These are phyloP conservation scores for Aspergillus haitiensis DNA, from an alignment of 495 filamentous ascomycete species.

Conservation along the genomic window DNA sequence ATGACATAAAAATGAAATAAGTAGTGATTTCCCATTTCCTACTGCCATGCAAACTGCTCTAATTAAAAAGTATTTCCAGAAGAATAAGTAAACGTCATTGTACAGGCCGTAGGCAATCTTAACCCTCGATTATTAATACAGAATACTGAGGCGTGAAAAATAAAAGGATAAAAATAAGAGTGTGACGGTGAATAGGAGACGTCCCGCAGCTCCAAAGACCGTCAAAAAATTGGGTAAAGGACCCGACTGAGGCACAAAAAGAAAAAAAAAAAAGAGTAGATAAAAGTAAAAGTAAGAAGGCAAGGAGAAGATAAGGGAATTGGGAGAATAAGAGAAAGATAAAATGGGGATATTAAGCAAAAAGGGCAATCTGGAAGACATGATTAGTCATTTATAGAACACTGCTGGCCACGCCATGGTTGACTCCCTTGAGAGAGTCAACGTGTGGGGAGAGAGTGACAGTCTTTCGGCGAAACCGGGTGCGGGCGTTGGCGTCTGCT, in stretches of 20 bases:
- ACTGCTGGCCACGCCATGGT: conserved; percentile 42
- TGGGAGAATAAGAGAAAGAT: conserved; percentile 9
- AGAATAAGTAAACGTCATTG: conserved; percentile 27
- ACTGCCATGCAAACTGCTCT: conserved; percentile 11
- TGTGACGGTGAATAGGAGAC: conserved; percentile 30
- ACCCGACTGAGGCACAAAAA: too few relatives aligned
- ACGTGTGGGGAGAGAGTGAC: conserved; percentile 27
- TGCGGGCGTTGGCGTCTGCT: conserved; percentile 29
- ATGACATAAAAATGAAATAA: conserved; percentile 8
- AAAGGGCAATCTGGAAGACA: background rate
- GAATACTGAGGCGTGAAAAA: conserved; percentile 23
- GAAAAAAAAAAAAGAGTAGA: background rate
- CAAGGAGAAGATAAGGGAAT: conserved; percentile 10
- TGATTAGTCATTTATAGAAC: conserved; percentile 34
- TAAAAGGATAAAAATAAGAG: conserved; percentile 23
- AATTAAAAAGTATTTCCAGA: conserved; percentile 21
- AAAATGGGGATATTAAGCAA: conserved; percentile 14
- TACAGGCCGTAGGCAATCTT: conserved; percentile 20
- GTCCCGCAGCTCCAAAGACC: conserved; percentile 39
- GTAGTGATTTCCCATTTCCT: conserved; percentile 17
- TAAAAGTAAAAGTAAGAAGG: conserved; percentile 10
- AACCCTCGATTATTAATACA: conserved; percentile 30
- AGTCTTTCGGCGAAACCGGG: conserved; percentile 43
- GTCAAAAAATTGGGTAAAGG: background rate
- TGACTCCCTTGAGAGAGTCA: conserved; percentile 44